A percentile compares a stretch with the other conserved stretches of the same genome.
Evolutionary conservation across 106 monocot genomes (phyloP).

Genomic region (Acanthochlamys bracteata): DNA sequence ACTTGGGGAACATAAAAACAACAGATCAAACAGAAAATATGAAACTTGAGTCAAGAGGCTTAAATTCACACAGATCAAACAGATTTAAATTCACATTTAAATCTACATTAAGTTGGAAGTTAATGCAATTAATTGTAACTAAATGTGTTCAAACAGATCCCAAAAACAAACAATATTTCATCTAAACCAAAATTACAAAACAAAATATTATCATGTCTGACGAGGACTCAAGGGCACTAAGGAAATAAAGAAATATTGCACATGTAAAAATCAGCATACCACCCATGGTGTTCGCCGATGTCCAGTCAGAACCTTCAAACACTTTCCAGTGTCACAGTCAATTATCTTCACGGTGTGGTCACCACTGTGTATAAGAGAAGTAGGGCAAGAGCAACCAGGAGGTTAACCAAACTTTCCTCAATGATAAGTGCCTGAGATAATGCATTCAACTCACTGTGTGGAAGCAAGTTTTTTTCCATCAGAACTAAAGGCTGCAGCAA

Average conservation of each 20-base stretch:
- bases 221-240: too few species aligned
- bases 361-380: slow-evolving; percentile 46
- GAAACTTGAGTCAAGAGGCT: too few species aligned
- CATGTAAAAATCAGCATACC: slow-evolving; percentile 40
- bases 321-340: slow-evolving; percentile 76
- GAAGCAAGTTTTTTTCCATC: slow-evolving; percentile 93
- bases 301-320: slow-evolving; percentile 84
- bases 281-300: slow-evolving; percentile 99
- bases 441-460: slow-evolving; percentile 65
- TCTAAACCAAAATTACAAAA: too few species aligned
- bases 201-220: too few species aligned
- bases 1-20: too few species aligned
- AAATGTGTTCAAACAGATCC: too few species aligned
- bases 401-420: not conserved
- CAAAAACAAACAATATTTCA: too few species aligned
- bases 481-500: slow-evolving; percentile 95
- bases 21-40: too few species aligned
- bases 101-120: too few species aligned
- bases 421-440: not conserved
- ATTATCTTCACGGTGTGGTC: slow-evolving; percentile 98
- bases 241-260: slow-evolving; percentile 3
- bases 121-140: too few species aligned
- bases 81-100: too few species aligned
- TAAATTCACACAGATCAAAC: too few species aligned
- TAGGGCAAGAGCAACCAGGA: not conserved